phyloP scores from a whole-genome alignment of 805 yeast species.

The Wickerhamomyces mucosus region DNA sequence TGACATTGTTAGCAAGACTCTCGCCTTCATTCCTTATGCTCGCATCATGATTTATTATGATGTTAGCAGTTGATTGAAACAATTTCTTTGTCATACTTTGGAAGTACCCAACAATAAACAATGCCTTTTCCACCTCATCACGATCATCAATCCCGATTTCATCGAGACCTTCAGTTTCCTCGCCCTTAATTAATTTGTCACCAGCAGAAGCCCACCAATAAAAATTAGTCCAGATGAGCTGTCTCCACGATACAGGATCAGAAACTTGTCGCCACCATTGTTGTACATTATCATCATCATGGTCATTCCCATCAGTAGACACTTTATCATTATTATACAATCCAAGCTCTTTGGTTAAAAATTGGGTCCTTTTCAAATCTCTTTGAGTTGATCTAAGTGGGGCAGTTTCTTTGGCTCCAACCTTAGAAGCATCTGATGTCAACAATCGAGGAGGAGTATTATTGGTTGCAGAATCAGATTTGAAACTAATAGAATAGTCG shows the following conservation, averaged over 20 bases:
- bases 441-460: constrained; percentile 6
- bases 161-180: constrained; percentile 30
- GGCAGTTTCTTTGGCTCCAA: constrained; percentile 5
- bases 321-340: constrained; percentile 2
- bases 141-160: constrained; percentile 7
- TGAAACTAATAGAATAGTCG: constrained; percentile 31
- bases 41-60: constrained; percentile 21
- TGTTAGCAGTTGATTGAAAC: constrained; percentile 28
- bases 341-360: constrained; percentile 17
- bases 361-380: constrained; percentile 27
- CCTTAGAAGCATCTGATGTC: constrained; percentile 5
- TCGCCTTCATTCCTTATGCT: constrained; percentile 5
- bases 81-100: constrained; percentile 37
- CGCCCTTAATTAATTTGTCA: constrained; percentile 34
- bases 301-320: too few species aligned
- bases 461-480: constrained; percentile 1
- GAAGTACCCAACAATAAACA: constrained; percentile 39
- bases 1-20: constrained; percentile 6
- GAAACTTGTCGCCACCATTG: constrained; percentile 37
- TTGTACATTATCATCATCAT: constrained; percentile 12
- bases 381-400: constrained; percentile 24
- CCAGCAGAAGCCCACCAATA: constrained; percentile 90
- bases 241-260: constrained; percentile 45
- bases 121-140: constrained; percentile 17
- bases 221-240: constrained; percentile 57